Percentiles rank a stretch among this genome's conserved stretches.
These are phyloP conservation scores for Aspergillus sp. DNA, from an alignment of 2,329 filamentous ascomycete species.

Conservation along the genomic window DNA sequence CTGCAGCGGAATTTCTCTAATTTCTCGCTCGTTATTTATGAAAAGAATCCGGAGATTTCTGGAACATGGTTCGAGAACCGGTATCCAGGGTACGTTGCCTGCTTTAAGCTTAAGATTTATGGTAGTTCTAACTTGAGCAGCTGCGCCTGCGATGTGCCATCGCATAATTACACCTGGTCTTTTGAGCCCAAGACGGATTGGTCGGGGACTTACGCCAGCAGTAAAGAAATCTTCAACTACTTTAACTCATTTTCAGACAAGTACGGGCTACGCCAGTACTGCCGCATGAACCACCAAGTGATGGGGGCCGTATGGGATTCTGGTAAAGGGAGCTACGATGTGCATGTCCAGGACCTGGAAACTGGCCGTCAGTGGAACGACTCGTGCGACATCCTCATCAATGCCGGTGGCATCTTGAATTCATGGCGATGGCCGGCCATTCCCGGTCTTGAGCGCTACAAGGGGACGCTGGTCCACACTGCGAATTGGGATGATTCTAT, in stretches of 20 bases:
- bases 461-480: conserved; percentile 27
- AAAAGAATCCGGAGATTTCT: conserved; percentile 9
- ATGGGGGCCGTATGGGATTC: conserved; percentile 1
- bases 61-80: conserved; percentile 15
- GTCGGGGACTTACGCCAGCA: conserved; percentile 3
- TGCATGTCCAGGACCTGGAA: background rate
- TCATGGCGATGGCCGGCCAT: conserved; percentile 32
- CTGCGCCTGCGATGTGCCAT: conserved; percentile 12
- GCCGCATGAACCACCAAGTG: background rate
- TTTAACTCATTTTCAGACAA: background rate
- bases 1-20: conserved; percentile 3
- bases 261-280: conserved; percentile 6
- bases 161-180: conserved; percentile 10
- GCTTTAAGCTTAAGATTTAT: too few relatives aligned
- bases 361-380: background rate
- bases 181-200: conserved; percentile 8
- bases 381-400: conserved; percentile 7
- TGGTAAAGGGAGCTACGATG: background rate
- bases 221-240: conserved; percentile 8
- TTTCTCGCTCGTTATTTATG: conserved; percentile 5
- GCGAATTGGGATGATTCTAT: conserved; percentile 26
- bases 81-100: conserved; percentile 7
- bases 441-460: conserved; percentile 24
- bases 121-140: background rate
- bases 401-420: conserved; percentile 5